Evolutionary conservation across 768 basidiomycete species (phyloP), one percentile per base, ranked within the genome.

Genomic region (Pleurotus sapidus): DNA sequence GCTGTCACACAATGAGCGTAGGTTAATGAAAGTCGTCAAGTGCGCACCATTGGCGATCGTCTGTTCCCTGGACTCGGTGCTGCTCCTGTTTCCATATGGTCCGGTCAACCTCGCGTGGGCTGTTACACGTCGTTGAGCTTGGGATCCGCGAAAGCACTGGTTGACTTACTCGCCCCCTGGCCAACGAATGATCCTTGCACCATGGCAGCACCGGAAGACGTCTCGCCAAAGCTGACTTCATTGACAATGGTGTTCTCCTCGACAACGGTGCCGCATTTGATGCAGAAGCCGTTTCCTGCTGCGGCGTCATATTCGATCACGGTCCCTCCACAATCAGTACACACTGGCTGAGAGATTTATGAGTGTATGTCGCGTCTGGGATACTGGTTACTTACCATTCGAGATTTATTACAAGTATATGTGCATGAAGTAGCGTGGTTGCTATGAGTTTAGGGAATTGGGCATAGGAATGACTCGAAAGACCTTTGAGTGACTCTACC

Each of bases 221-320:
- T 90, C 77, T 99, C 97, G n/a, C 94, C 93, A 63, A 99, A 99
- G 1, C 87, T 86, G 56, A 99, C 84, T 68, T 99, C 97, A 60
- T 88, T 91, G 8, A 98, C 93, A 59, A 98, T 94, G 2, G 89
- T 85, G 66, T 93, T 95, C 71, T 97, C 93, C 72, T 96, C 93
- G 8, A 96, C 78, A 15, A 98, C 94, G 5, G 88, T 90, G 46
- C 93, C 93, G 64, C 95, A 98, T 62, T 82, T 77, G 1, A 89
- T 82, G 63, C 93, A 95, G 67, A 93, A 90, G 4, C 89, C 90
- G 61, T 91, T 91, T 7, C 92, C 92, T 4, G 90, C 89, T 11
- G 90, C 86, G 30, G 86, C 75, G 70, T 93, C 89, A 68, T 93
- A 93, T 67, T 92, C 91, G 61, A 93, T 92, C 12, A 91, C 87